Percentiles rank a stretch among this genome's conserved stretches.
These are phyloP conservation scores for Rhizopus microsporus DNA, from an alignment of 371 early-diverging fungal genomes.

Conservation along the genomic window DNA sequence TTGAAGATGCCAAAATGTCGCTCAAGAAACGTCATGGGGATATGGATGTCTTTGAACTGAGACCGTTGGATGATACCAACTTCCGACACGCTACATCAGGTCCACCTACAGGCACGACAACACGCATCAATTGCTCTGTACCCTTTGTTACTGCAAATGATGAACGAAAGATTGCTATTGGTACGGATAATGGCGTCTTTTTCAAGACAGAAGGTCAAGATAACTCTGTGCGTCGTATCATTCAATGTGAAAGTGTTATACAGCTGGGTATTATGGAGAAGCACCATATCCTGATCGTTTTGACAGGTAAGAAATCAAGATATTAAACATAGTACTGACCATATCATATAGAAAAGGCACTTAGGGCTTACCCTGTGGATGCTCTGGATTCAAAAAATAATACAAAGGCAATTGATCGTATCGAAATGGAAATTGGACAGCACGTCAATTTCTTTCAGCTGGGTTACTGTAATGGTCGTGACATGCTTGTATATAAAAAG, in stretches of 20 bases:
- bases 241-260: conserved; percentile 44
- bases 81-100: conserved; percentile 36
- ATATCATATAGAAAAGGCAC: conserved; percentile 40
- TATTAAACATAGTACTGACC: background rate
- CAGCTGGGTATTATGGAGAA: conserved; percentile 50
- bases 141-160: conserved; percentile 46
- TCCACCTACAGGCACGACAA: conserved; percentile 25
- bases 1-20: conserved; percentile 73
- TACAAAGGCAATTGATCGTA: conserved; percentile 38
- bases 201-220: conserved; percentile 40
- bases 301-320: conserved; percentile 31
- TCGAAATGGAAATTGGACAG: conserved; percentile 60
- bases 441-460: conserved; percentile 76
- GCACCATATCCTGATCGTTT: conserved; percentile 48
- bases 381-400: conserved; percentile 47
- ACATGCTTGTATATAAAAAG: conserved; percentile 63
- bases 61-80: conserved; percentile 43
- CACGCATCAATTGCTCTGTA: conserved; percentile 72
- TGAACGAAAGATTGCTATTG: conserved; percentile 71
- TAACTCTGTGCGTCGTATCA: conserved; percentile 30
- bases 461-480: conserved; percentile 66
- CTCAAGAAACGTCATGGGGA: conserved; percentile 47
- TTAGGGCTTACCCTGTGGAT: conserved; percentile 69
- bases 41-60: conserved; percentile 68
- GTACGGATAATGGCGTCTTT: conserved; percentile 85